Evolutionary conservation across 176 grass and related monocot species (phyloP), one percentile per base, ranked within the genome.

Genomic region (Avena eriantha): DNA sequence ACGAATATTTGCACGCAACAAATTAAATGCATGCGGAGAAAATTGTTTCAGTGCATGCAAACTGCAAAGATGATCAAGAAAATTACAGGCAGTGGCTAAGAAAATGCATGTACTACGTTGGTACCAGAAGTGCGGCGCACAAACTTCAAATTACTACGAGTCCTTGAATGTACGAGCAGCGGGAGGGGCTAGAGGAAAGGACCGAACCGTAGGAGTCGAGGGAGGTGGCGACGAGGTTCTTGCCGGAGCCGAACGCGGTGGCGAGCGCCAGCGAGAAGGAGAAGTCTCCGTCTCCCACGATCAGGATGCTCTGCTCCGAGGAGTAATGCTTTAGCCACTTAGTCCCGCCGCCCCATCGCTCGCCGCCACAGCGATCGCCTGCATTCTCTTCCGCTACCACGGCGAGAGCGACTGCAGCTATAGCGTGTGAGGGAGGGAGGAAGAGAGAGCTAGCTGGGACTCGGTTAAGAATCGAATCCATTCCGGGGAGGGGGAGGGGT

Each of bases 201-300:
- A 22, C 47, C 73, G 24, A 33, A 76, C 73, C 73, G 15, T 76
- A 53, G 73, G 73, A 33, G 73, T 76, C 73, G 10, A 95, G 85
- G 17, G 93, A 95, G 15, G 90, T 95, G 41, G 90, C 87, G 63
- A 91, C 86, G 82, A 94, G 43, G 34, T 65, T 90, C 8, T 43
- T 23, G 73, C 87, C 84, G 34, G 93, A 95, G 87, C 85, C 84
- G 48, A 95, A 95, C 26, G 66, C 84, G 36, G 31, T 81, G 79
- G 93, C 90, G 10, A 95, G 93, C 23, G 90, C 72, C 74, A 88
- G 85, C 5, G 90, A 88, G 79, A 94, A 94, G 39, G 90, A 95
- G 50, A 95, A 92, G 23, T 92, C 63, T 0, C 93, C 90, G 31
- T 95, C 93, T 5, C 93, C 90, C 7, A 95, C 87, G 55, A 87